Evolutionary conservation across 1,284 basidiomycete species (phyloP).

Genomic region (Irpex sp.): DNA sequence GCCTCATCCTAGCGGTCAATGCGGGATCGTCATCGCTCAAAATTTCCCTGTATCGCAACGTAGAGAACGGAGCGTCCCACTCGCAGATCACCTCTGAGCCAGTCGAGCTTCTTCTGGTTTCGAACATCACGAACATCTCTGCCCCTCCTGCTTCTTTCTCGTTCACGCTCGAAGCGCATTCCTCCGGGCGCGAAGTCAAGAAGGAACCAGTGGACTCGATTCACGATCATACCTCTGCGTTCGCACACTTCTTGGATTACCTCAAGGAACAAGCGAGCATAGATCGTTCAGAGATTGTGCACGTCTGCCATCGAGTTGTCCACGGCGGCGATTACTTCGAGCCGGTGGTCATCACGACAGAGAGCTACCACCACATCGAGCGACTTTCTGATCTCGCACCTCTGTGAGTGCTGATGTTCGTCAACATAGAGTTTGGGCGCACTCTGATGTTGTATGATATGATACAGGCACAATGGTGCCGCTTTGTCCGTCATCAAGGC

Average conservation of each 20-base stretch:
- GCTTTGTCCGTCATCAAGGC: constrained; percentile 59
- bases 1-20: constrained; percentile 60
- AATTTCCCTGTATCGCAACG: constrained; percentile 55
- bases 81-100: constrained; percentile 24
- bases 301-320: constrained; percentile 74
- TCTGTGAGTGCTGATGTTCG: constrained; percentile 34
- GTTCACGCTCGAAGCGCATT: constrained; percentile 31
- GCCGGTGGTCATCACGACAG: constrained; percentile 64
- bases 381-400: constrained; percentile 77
- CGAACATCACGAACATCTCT: constrained; percentile 54
- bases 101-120: constrained; percentile 45
- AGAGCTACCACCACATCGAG: constrained; percentile 68
- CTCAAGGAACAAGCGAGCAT: constrained; percentile 43
- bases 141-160: constrained; percentile 50
- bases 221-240: constrained; percentile 59
- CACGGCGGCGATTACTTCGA: constrained; percentile 76
- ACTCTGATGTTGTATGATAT: not conserved
- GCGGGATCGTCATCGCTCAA: constrained; percentile 79
- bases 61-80: not conserved
- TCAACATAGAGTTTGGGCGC: not conserved
- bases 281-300: constrained; percentile 41
- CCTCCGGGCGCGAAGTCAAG: constrained; percentile 28
- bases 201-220: constrained; percentile 37
- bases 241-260: constrained; percentile 55
- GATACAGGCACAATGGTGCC: constrained; percentile 54